Base-by-base conservation (phyloP, 2,329 filamentous ascomycete genomes). In the Colletotrichum chrysophilum region DNA sequence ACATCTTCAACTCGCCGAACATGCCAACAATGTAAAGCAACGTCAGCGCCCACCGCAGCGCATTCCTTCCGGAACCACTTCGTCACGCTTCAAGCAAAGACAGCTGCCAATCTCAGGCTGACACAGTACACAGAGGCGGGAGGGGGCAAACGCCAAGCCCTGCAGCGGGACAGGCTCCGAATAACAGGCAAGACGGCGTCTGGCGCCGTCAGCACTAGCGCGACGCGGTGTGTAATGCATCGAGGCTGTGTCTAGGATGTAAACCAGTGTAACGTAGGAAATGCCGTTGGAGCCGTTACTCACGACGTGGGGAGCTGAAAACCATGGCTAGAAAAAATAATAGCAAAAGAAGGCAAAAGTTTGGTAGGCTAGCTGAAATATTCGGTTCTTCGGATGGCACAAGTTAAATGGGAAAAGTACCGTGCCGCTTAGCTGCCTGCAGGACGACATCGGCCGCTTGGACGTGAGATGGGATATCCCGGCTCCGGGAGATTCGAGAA, bases 131-230 rank as follows among this genome's bases (percentile, higher is more conserved):
- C 43, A 21, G 3, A 13, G n/a, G 12, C 43, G n/a, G 10, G 43
- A 52, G 12, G 58, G n/a, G 58, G 58, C 28, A 30, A 34, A 34
- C 13, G 30, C 58, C 58, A 36, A 62, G 58, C 30, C 58, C 58
- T 30, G 58, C 16, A 36, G 58, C 16, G 58, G 58, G 58, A 62
- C 58, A 62, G 56, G 56, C 26, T 60, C 16, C 43, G 56, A 32
- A 32, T 0, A 0, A 61, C 26, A 62, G 18, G 58, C 30, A 36
- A 36, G 30, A 69, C 67, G 30, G 14, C 30, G 30, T 0, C 43
- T 0, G 43, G 0, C 10, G 43, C 55, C 30, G 65, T 73, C 55
- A 73, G 65, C 70, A 38, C 70, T 73, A 73, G 70, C 66, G 38
- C 36, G 52, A 56, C 64, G 38, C 21, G 21, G 13, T 52, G 26